A percentile compares a stretch with the other conserved stretches of the same genome.
Conservation (phyloP, 1,139 yeast species). For the Kodamaea anthophila region DNA sequence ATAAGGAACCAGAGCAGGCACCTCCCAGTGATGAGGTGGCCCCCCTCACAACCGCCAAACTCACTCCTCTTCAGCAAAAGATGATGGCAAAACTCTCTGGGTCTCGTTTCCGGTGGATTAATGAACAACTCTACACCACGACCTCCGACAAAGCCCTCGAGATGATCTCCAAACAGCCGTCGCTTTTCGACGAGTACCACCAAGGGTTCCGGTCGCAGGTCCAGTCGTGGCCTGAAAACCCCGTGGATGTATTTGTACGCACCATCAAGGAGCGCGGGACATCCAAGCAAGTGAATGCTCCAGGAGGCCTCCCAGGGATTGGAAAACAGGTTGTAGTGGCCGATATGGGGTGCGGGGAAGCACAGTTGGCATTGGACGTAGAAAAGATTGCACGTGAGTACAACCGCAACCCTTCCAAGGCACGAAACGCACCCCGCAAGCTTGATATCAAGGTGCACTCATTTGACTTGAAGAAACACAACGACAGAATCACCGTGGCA, state of each 20-base stretch:
- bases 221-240: constrained; percentile 96
- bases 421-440: constrained; percentile 18
- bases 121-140: constrained; percentile 87
- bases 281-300: constrained; percentile 73
- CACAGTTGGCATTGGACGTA: constrained; percentile 70
- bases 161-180: constrained; percentile 75
- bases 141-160: constrained; percentile 70
- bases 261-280: constrained; percentile 57
- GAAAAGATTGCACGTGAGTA: constrained; percentile 40
- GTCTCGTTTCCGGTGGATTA: constrained; percentile 95
- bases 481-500: constrained; percentile 87
- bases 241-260: constrained; percentile 79
- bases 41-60: constrained; percentile 25
- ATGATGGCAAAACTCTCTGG: constrained; percentile 95
- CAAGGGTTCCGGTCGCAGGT: constrained; percentile 94
- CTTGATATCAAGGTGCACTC: constrained; percentile 67
- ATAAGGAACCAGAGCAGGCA: constrained; percentile 6
- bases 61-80: constrained; percentile 89
- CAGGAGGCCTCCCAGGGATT: constrained; percentile 87
- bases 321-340: constrained; percentile 66
- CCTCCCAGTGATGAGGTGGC: neutral
- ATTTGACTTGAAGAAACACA: constrained; percentile 83
- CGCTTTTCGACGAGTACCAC: constrained; percentile 88
- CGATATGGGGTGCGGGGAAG: constrained; percentile 99
- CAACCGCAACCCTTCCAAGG: constrained; percentile 24